Conservation (phyloP, 805 yeast species). For the Cyberlindnera saturnus region DNA sequence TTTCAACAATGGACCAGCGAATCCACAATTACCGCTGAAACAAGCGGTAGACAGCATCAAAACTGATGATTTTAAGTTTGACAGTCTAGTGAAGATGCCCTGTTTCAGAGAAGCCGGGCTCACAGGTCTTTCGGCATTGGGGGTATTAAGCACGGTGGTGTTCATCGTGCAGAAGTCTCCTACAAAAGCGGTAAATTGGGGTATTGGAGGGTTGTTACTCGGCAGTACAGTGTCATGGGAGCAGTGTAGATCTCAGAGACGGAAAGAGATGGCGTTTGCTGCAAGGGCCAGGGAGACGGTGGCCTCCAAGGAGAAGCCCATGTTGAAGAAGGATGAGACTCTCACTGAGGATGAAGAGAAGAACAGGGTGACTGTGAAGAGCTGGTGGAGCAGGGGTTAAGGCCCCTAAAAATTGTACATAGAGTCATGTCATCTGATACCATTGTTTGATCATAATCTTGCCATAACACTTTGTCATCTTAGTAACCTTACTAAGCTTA, state of each 20-base stretch:
- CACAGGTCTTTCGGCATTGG: constrained; percentile 68
- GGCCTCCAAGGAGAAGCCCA: constrained; percentile 30
- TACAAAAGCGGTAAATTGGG: constrained; percentile 70
- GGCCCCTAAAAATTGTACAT: background rate
- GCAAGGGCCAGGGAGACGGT: constrained; percentile 56
- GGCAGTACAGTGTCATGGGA: constrained; percentile 91
- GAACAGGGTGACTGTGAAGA: constrained; percentile 22
- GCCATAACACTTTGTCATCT: too few relatives aligned
- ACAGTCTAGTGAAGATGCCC: constrained; percentile 53
- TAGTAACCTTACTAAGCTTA: constrained; percentile 2
- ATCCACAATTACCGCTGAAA: constrained; percentile 27
- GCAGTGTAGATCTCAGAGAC: constrained; percentile 73
- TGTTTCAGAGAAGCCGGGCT: constrained; percentile 78
- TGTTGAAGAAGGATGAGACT: constrained; percentile 24
- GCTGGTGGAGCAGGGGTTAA: constrained; percentile 20
- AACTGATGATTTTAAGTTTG: constrained; percentile 45
- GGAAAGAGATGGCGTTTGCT: constrained; percentile 60
- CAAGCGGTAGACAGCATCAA: constrained; percentile 38
- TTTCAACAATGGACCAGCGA: constrained; percentile 27
- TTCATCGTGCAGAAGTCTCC: constrained; percentile 61
- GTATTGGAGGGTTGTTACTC: constrained; percentile 66
- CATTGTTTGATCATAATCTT: too few relatives aligned
- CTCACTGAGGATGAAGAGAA: constrained; percentile 19
- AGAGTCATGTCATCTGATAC: background rate
- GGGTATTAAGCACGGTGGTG: constrained; percentile 61